Conservation (phyloP, 176 grass and related monocot species). For the Dactylis glomerata region DNA sequence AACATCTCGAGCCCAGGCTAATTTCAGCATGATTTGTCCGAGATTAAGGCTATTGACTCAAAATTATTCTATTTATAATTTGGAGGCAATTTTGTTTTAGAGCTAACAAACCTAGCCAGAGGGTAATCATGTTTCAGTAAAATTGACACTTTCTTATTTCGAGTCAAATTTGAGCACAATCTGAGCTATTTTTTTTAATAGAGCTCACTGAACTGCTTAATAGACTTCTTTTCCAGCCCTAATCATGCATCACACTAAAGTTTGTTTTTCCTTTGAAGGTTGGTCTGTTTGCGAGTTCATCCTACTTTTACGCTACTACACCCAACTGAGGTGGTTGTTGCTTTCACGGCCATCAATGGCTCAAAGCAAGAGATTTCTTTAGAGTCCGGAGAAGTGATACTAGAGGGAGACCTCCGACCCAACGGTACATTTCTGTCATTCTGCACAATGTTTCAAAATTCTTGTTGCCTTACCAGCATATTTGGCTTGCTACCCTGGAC, state of each 20-base stretch:
- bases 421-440: slow-evolving; percentile 47
- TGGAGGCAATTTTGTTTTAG: not conserved
- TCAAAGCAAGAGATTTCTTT: slow-evolving; percentile 53
- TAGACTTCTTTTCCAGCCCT: not conserved
- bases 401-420: slow-evolving; percentile 75
- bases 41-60: not conserved
- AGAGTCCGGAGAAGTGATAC: slow-evolving; percentile 52
- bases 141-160: not conserved
- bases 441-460: not conserved
- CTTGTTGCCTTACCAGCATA: not conserved
- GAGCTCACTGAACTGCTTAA: not conserved
- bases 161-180: not conserved
- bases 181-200: not conserved
- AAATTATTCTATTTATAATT: not conserved
- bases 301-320: slow-evolving; percentile 81
- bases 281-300: slow-evolving; percentile 84
- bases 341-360: slow-evolving; percentile 68
- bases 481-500: not conserved
- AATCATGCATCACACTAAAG: not conserved
- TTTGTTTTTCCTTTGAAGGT: slow-evolving; percentile 47
- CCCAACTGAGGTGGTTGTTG: slow-evolving; percentile 71
- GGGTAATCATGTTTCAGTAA: not conserved
- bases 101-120: not conserved
- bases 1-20: not conserved
- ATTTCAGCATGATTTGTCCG: not conserved